These are phyloP conservation scores for Laetiporus sulphureus DNA, from an alignment of 1,284 basidiomycete genomes.

Conservation along the genomic window DNA sequence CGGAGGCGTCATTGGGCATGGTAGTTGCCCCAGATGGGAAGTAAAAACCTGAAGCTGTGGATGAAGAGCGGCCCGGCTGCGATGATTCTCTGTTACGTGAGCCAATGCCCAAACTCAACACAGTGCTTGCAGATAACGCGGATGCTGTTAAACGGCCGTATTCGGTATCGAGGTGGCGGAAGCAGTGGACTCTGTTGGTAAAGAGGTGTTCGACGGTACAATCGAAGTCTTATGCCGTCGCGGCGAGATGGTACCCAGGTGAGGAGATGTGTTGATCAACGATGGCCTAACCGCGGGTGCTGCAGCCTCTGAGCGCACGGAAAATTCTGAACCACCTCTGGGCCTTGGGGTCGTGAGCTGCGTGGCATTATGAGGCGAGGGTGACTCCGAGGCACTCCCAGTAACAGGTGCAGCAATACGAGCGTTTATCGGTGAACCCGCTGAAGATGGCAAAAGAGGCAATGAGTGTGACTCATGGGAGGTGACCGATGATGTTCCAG, in stretches of 20 bases:
- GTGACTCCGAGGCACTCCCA: slow-evolving; percentile 10
- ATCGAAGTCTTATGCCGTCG: slow-evolving; percentile 58
- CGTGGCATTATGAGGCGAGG: slow-evolving; percentile 23
- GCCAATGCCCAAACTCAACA: slow-evolving; percentile 23
- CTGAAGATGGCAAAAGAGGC: slow-evolving; percentile 39
- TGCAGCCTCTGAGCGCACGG: slow-evolving; percentile 35
- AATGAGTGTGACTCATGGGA: slow-evolving; percentile 63
- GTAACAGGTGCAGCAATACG: slow-evolving; percentile 20
- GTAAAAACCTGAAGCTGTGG: slow-evolving; percentile 23
- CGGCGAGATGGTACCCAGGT: slow-evolving; percentile 61
- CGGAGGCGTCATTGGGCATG: slow-evolving; percentile 21
- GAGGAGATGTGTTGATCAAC: slow-evolving; percentile 53
- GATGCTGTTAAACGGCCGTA: slow-evolving; percentile 33
- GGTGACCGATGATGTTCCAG: no score
- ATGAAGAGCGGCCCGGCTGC: slow-evolving; percentile 60
- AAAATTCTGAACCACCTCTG: slow-evolving; percentile 44
- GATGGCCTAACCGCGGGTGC: slow-evolving; percentile 21
- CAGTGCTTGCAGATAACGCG: slow-evolving; percentile 33
- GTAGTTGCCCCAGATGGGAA: slow-evolving; percentile 26
- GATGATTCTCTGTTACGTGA: slow-evolving; percentile 60
- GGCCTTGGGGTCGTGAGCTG: slow-evolving; percentile 39
- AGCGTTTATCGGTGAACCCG: slow-evolving; percentile 30
- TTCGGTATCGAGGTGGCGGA: slow-evolving; percentile 36
- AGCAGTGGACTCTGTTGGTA: slow-evolving; percentile 49
- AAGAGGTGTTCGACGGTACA: slow-evolving; percentile 37